These are phyloP conservation scores for Penicillium sp. DNA, from an alignment of 2,329 filamentous ascomycete species.

Conservation along the genomic window DNA sequence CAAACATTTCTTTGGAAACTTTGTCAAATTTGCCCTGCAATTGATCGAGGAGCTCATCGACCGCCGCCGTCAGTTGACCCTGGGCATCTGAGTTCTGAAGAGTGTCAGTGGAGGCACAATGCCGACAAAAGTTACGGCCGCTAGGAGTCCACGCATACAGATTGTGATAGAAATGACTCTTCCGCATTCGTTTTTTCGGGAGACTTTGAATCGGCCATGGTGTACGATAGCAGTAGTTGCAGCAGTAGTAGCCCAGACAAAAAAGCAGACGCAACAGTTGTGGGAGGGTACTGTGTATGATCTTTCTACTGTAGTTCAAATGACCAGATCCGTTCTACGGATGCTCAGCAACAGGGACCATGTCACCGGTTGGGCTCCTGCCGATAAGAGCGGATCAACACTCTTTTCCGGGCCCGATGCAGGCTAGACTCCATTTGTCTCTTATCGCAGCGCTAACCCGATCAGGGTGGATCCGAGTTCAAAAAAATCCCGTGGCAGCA, in stretches of 20 bases:
- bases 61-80: constrained; percentile 62
- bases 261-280: too few species aligned
- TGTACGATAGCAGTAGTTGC: constrained; percentile 1
- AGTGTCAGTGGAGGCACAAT: constrained; percentile 1
- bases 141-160: constrained; percentile 9
- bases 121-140: not conserved
- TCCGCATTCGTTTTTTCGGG: constrained; percentile 15
- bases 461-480: constrained; percentile 21
- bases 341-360: not conserved
- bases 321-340: not conserved
- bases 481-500: constrained; percentile 31
- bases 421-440: constrained; percentile 11
- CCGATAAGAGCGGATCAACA: constrained; percentile 26
- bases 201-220: constrained; percentile 20
- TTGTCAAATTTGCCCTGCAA: constrained; percentile 78
- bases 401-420: constrained; percentile 8
- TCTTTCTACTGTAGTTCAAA: too few species aligned
- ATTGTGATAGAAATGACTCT: constrained; percentile 21
- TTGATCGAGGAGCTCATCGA: constrained; percentile 81
- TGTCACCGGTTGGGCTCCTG: not conserved
- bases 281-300: too few species aligned
- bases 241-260: not conserved
- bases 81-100: constrained; percentile 27
- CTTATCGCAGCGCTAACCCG: constrained; percentile 21
- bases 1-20: constrained; percentile 79